Percentiles rank a stretch among this genome's conserved stretches.
These are phyloP conservation scores for Bretziella fagacearum DNA, from an alignment of 2,329 filamentous ascomycete species.

Conservation along the genomic window DNA sequence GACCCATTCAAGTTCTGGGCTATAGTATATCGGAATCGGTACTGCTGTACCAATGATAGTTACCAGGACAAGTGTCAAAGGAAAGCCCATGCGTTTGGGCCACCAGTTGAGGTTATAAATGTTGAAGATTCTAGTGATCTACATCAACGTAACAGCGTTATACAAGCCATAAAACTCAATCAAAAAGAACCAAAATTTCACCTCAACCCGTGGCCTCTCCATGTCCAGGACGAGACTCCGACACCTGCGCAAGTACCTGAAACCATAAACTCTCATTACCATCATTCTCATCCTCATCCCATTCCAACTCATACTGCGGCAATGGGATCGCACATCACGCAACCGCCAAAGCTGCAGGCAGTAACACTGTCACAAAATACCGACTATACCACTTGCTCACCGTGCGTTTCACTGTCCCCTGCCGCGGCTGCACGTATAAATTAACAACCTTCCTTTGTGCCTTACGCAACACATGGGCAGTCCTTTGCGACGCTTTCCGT, in stretches of 20 bases:
- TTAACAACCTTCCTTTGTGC: constrained; percentile 27
- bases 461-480: constrained; percentile 17
- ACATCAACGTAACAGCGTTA: constrained; percentile 48
- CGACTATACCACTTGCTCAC: constrained; percentile 48
- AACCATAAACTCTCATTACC: constrained; percentile 19
- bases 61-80: constrained; percentile 44
- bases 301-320: constrained; percentile 40
- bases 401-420: constrained; percentile 38
- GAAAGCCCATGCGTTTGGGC: constrained; percentile 47
- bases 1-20: constrained; percentile 34
- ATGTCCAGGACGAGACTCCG: constrained; percentile 35
- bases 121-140: constrained; percentile 58
- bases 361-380: constrained; percentile 41
- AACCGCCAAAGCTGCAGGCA: constrained; percentile 43
- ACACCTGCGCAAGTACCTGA: constrained; percentile 19
- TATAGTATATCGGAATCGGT: constrained; percentile 43
- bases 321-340: constrained; percentile 50
- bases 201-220: constrained; percentile 44
- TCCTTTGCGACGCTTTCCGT: constrained; percentile 16
- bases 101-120: constrained; percentile 57
- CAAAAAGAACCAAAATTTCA: constrained; percentile 58
- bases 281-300: constrained; percentile 25
- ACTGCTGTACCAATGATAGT: constrained; percentile 40
- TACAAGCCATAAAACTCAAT: constrained; percentile 55
- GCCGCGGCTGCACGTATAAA: constrained; percentile 44